Base-by-base conservation (phyloP, 345 rosid species). In the Bruguiera gymnorhiza region DNA sequence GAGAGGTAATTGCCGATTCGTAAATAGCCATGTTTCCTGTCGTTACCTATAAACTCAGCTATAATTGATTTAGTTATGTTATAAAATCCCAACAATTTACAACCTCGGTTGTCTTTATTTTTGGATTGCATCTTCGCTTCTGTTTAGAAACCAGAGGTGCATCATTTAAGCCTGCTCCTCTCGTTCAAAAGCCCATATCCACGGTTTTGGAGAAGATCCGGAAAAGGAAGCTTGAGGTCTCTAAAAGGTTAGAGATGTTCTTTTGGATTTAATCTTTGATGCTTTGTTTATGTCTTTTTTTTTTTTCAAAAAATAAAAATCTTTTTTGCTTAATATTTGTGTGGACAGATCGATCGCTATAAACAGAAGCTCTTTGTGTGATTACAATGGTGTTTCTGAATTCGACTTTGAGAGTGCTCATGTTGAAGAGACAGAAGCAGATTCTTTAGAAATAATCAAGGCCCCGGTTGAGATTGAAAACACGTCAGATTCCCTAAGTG, bases 201-300 rank as follows among this genome's bases (percentile, higher is more conserved):
- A 84, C 91, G 9, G 75, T 94, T 72, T 66, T 94, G 81, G 96
- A 91, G 82, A 94, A 89, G 81, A 91, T 94, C 68, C 76, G 98
- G 16, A 70, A 73, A 69, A 88, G 98, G 72, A 94, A 84, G 83
- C 86, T 80, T 68, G 97, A 89, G 81, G 76, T 91, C 73, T 82
- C 86, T 8, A 84, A 79, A 74, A 89, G 75, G 98, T 89, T 76
- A 82, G 92, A 68, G 37, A 30, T 51, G 20, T 62, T 76, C 8
- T 62, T 7, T 75, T 58, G 37, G 11, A 1, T 32, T 24, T 52
- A 55, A 20, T 52, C 59, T 23, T 18, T 70, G 16, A 20, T 11
- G 7, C 15, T 52, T 56, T 67, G 52, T 16, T 36, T 27, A 32
- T 50, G 18, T 63, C 50, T 29, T 34, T 30, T 30, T 32, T 2